Base-by-base conservation (phyloP, 306 rosid species). In the Quillaja saponaria region DNA sequence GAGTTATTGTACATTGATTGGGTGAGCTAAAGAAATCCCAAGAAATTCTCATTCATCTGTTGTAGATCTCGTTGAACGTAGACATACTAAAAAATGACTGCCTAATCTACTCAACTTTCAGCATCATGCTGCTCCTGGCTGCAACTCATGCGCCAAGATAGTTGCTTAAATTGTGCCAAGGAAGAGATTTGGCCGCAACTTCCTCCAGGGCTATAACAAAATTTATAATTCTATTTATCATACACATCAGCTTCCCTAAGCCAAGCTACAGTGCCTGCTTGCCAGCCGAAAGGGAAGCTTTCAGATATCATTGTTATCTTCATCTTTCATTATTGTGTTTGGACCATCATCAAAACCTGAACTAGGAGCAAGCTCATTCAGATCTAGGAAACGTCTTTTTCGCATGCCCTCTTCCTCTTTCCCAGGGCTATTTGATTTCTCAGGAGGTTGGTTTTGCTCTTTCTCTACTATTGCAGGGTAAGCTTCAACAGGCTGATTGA, bases 281-380 rank as follows among this genome's bases (percentile, higher is more conserved):
- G 72, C 67, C 53, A 37, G 66, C 72, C 67, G 52, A 68, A 57
- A 48, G 71, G 68, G 72, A 80, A 84, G 82, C 78, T 67, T n/a
- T 79, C 71, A 94, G 73, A 75, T 80, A 55, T 85, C 88, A 71
- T 80, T 82, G 16, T 76, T 68, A 71, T 80, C 81, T 49, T 80
- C 97, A 49, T 90, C 99, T 71, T 85, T 94, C 71, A 78, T 75
- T 56, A 81, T 70, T 0, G 84, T 63, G 78, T 68, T 80, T 37
- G 84, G 89, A 69, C 85, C 96, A 53, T 94, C 95, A 3, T 94
- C 96, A 17, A 94, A 85, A 74, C 97, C 92, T 38, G 99, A 82
- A 62, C 82, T 87, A 15, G 99, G 96, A 58, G 99, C 99, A 71
- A 85, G 90, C 81, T 94, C 96, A 41, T 94, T 94, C 73, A 92